Evolutionary conservation across 1,284 basidiomycete species (phyloP), one percentile per base, ranked within the genome.

Genomic region (Malassezia pachydermatis): DNA sequence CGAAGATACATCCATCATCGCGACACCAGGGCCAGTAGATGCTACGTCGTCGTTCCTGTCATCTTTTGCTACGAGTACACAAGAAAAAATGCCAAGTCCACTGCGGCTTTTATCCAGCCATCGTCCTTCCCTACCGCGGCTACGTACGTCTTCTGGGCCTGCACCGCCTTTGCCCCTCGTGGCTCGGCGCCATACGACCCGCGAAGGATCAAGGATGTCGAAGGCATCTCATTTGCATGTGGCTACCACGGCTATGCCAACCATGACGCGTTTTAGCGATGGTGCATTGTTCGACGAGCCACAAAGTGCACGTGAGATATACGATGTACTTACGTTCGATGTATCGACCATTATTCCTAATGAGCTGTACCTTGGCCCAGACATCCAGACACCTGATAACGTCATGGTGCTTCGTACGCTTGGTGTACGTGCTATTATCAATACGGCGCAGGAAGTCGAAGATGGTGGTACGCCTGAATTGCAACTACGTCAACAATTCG

Each of bases 341-440:
- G 48, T 66, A 9, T 67, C 64, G 30, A 62, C 59, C 11, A 94
- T 96, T 55, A 76, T 96, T 1, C 88, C 90, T 1, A 80, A 81
- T 50, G 92, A 92, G 73, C 76, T 96, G 17, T 96, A 81, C 72
- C 79, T 96, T 14, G 90, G 90, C 1, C 86, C 90, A 0, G 88
- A 95, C 70, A 78, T 86, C n/a, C 81, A 82, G 1, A 75, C 76
- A 4, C 75, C 76, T 41, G 80, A 80, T 51, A 85, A 95, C 64
- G 83, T 88, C 9, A 76, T 79, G 14, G 79, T 83, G 72, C 76
- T 96, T 32, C 75, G 79, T 51, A 70, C 75, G 0, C 74, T 86
- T n/a, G 89, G 89, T 0, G 82, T 96, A 45, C 83, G 81, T 66
- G 77, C 87, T 37, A 87, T 96, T 51, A 74, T 96, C 51, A 96